Evolutionary conservation across 1,139 yeast genomes (phyloP).

Genomic region (Candida sanyaensis): DNA sequence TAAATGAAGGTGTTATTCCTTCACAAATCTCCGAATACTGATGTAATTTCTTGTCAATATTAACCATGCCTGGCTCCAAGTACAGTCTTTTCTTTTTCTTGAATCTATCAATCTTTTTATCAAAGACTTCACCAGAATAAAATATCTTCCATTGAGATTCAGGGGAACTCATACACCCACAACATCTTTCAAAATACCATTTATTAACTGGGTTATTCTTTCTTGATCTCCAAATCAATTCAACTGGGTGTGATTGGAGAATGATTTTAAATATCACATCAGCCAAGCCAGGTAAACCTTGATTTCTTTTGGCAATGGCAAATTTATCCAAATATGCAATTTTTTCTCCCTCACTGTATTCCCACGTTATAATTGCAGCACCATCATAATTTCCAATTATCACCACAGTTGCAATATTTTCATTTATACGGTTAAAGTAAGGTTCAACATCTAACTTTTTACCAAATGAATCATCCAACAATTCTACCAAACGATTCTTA

Average conservation of each 20-base stretch:
- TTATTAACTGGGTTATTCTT: conserved; percentile 87
- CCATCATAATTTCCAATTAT: conserved; percentile 96
- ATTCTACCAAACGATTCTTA: conserved; percentile 51
- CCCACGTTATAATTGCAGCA: conserved; percentile 89
- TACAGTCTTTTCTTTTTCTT: conserved; percentile 15
- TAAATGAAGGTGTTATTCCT: conserved; percentile 35
- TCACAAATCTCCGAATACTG: conserved; percentile 35
- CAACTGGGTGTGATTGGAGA: conserved; percentile 67
- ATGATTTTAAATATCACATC: conserved; percentile 87
- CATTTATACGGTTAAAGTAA: conserved; percentile 65
- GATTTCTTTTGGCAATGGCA: conserved; percentile 80
- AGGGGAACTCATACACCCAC: conserved; percentile 61
- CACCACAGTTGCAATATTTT: conserved; percentile 70
- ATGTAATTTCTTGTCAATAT: conserved; percentile 30
- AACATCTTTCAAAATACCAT: conserved; percentile 94
- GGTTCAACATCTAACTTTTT: conserved; percentile 62
- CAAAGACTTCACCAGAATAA: conserved; percentile 58
- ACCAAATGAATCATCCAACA: conserved; percentile 82
- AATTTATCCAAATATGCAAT: conserved; percentile 87
- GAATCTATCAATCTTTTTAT: conserved; percentile 32
- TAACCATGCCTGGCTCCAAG: conserved; percentile 19
- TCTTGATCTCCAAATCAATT: conserved; percentile 88
- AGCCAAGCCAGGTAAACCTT: conserved; percentile 92
- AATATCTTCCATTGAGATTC: conserved; percentile 68
- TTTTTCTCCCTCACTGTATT: conserved; percentile 23